Percentiles rank a stretch among this genome's conserved stretches.
phyloP scores from a whole-genome alignment of 306 rosid species.

The Lotus japonicus region DNA sequence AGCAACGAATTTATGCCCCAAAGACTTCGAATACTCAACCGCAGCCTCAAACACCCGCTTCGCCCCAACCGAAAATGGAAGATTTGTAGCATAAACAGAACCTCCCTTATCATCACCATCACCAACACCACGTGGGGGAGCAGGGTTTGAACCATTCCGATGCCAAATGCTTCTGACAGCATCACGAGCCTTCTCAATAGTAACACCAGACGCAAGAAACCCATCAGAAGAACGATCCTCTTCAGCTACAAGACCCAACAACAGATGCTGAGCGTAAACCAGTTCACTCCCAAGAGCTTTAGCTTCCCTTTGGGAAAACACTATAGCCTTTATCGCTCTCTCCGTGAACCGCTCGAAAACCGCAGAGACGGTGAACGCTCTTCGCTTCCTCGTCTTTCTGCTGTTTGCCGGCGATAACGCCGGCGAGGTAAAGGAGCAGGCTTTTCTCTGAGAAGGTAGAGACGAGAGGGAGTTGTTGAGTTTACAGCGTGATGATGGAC shows the following conservation, averaged over 20 bases:
- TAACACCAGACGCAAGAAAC: slow-evolving; percentile 57
- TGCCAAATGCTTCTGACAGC: slow-evolving; percentile 47
- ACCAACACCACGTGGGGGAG: background rate
- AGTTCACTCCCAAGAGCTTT: slow-evolving; percentile 47
- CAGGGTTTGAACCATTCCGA: background rate
- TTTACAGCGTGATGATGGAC: background rate
- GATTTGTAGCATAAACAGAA: slow-evolving; percentile 16
- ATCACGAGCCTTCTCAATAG: slow-evolving; percentile 54
- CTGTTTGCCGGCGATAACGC: background rate
- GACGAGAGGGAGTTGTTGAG: slow-evolving; percentile 16
- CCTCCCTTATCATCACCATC: background rate
- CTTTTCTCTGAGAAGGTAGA: slow-evolving; percentile 14
- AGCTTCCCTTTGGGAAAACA: slow-evolving; percentile 72
- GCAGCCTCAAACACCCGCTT: slow-evolving; percentile 79
- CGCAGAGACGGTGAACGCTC: slow-evolving; percentile 29
- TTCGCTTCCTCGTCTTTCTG: slow-evolving; percentile 11
- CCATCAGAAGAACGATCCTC: slow-evolving; percentile 49
- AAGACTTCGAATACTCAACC: slow-evolving; percentile 54
- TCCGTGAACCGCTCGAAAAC: slow-evolving; percentile 76
- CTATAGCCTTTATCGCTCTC: slow-evolving; percentile 64
- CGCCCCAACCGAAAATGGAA: slow-evolving; percentile 60
- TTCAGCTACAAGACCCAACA: slow-evolving; percentile 80
- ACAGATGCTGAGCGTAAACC: slow-evolving; percentile 63
- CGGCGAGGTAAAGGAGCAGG: background rate
- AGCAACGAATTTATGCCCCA: slow-evolving; percentile 62